phyloP scores from a whole-genome alignment of 176 grass and related monocot species.

The Bonia amplexicaulis region DNA sequence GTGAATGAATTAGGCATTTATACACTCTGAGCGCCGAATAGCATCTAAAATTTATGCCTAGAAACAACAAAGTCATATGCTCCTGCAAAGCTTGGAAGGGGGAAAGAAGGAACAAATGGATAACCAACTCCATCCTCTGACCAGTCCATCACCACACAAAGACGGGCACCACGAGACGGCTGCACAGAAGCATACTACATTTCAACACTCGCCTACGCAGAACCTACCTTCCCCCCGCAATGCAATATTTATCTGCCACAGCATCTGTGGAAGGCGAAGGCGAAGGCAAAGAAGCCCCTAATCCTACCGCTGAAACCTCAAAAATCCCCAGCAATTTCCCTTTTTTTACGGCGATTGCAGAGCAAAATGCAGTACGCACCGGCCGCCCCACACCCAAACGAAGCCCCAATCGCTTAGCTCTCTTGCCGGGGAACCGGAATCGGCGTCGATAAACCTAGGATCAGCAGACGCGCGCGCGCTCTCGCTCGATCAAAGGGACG shows the following conservation, averaged over 20 bases:
- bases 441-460: neutral
- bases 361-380: neutral
- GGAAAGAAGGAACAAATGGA: neutral
- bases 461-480: neutral
- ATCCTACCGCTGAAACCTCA: slow-evolving; percentile 16
- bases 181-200: neutral
- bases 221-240: neutral
- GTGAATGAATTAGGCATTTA: neutral
- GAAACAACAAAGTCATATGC: neutral
- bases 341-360: neutral
- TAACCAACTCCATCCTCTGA: neutral
- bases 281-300: neutral
- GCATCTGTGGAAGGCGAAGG: neutral
- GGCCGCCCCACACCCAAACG: neutral
- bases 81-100: neutral
- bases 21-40: neutral
- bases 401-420: neutral
- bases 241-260: neutral
- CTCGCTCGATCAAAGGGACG: neutral
- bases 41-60: neutral
- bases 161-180: neutral
- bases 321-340: neutral
- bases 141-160: neutral
- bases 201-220: neutral
- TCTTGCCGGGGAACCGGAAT: neutral